Evolutionary conservation across 257 asterid species (phyloP), one percentile per base, ranked within the genome.

Genomic region (Galeopsis tetrahit): DNA sequence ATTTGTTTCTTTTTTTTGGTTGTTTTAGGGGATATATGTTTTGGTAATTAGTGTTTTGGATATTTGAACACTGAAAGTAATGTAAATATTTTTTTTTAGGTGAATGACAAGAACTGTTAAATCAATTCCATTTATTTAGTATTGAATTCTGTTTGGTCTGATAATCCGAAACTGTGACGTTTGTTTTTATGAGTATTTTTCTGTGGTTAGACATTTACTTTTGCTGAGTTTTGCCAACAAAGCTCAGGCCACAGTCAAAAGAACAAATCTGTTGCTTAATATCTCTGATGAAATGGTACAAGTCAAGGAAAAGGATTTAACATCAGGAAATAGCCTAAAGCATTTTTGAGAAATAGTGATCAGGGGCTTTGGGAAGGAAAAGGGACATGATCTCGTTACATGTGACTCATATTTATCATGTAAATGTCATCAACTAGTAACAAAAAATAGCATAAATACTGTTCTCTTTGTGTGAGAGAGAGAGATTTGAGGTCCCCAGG

Each of bases 361-460:
- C 31, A 6, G 33, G 31, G 60, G 40, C 40, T 31, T 33, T 6
- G 49, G 13, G 64, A 62, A 36, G 49, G 49, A 15, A 62, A 61
- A n/a, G 46, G 32, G 67, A 13, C 33, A 61, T 61, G 15, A 7
- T 61, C 48, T 62, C 33, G 49, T 38, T 2, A 11, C 33, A 14
- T 14, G 48, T 62, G 67, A n/a, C 38, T 38, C 49, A 36, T 62
- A 14, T 62, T n/a, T 62, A 9, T 62, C 67, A 62, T 62, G 49
- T 62, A 62, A 4, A 36, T 36, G 21, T 14, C 14, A 7, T 62
- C 34, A 36, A 35, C 49, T n/a, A 36, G n/a, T 36, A 14, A 36
- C 38, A 59, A 3, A 6, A 62, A 14, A n/a, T 11, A n/a, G 66
- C 39, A 21, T 49, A 62, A n/a, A 62, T 32, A 59, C 7, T 7